A percentile compares a stretch with the other conserved stretches of the same genome.
Evolutionary conservation across 192 early-diverging fungal species (phyloP).

Genomic region (Ambispora gerdemannii): DNA sequence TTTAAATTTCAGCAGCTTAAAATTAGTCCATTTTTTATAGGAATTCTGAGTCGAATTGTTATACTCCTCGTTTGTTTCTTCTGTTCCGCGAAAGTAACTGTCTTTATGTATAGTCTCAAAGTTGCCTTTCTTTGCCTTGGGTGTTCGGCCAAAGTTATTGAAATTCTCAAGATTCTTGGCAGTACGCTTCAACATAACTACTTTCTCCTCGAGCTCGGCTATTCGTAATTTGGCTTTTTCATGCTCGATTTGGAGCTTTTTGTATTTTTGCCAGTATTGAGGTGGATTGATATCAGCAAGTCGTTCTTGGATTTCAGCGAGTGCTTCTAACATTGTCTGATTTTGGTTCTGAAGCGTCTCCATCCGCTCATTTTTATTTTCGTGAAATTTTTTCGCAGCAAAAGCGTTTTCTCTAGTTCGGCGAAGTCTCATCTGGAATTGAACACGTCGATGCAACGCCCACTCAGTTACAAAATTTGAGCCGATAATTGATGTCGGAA

Average conservation of each 20-base stretch:
- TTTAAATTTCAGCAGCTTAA: not conserved
- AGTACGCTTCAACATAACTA: constrained; percentile 2
- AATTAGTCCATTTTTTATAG: not conserved
- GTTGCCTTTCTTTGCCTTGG: no score
- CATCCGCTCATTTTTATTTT: not conserved
- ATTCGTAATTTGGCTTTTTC: not conserved
- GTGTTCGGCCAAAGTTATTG: not conserved
- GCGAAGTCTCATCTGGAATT: not conserved
- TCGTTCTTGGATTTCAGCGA: constrained; percentile 29
- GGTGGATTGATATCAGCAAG: constrained; percentile 30
- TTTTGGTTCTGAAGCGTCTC: constrained; percentile 11
- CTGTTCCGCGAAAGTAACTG: not conserved
- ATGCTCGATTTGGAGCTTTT: not conserved
- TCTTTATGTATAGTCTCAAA: no score
- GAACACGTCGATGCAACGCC: constrained; percentile 14
- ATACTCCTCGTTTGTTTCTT: not conserved
- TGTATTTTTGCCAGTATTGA: constrained; percentile 27
- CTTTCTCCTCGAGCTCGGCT: constrained; percentile 7
- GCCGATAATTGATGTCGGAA: constrained; percentile 56
- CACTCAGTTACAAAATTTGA: constrained; percentile 54
- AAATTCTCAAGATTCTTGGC: constrained; percentile 13
- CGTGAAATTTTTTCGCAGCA: not conserved
- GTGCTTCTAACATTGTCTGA: constrained; percentile 18
- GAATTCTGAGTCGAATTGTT: not conserved
- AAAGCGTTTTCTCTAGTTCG: not conserved